A percentile compares a stretch with the other conserved stretches of the same genome.
These are phyloP conservation scores for Lichtheimia hyalospora DNA, from an alignment of 371 early-diverging fungal genomes.

Conservation along the genomic window DNA sequence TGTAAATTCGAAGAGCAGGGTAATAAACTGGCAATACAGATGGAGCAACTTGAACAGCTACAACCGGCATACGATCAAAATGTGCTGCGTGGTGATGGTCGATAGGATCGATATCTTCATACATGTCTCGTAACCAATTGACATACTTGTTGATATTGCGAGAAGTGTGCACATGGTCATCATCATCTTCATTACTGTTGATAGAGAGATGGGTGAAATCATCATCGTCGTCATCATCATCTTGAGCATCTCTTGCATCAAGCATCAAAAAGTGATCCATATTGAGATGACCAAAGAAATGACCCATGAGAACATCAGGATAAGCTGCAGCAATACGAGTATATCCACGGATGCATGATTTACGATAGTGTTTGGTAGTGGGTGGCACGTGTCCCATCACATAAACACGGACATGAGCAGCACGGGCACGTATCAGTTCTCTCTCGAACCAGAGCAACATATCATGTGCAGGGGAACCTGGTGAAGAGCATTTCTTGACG, in stretches of 20 bases:
- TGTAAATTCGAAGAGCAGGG: slow-evolving; percentile 70
- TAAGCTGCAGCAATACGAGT: slow-evolving; percentile 56
- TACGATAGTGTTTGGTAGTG: slow-evolving; percentile 61
- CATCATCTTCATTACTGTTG: slow-evolving; percentile 6
- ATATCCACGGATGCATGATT: slow-evolving; percentile 62
- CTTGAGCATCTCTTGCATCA: slow-evolving; percentile 18
- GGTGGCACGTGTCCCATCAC: slow-evolving; percentile 82
- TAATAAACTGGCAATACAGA: slow-evolving; percentile 74
- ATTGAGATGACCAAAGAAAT: slow-evolving; percentile 82
- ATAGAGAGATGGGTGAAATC: too few species aligned
- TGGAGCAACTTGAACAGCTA: slow-evolving; percentile 62
- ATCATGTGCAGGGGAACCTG: slow-evolving; percentile 57
- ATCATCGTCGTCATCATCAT: neutral
- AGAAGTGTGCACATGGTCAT: slow-evolving; percentile 15
- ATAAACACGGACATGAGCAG: slow-evolving; percentile 39
- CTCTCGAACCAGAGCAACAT: slow-evolving; percentile 73
- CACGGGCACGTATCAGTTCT: slow-evolving; percentile 51
- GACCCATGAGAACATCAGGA: slow-evolving; percentile 67
- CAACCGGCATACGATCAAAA: slow-evolving; percentile 22
- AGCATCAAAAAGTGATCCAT: slow-evolving; percentile 71
- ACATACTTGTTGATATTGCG: slow-evolving; percentile 30
- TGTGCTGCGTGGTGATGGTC: slow-evolving; percentile 10
- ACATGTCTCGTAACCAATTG: slow-evolving; percentile 31
- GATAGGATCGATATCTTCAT: slow-evolving; percentile 21
- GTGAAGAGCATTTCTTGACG: slow-evolving; percentile 12